A percentile compares a stretch with the other conserved stretches of the same genome.
These are phyloP conservation scores for Chaetothyriales sp. DNA, from an alignment of 2,329 filamentous ascomycete species.

Conservation along the genomic window DNA sequence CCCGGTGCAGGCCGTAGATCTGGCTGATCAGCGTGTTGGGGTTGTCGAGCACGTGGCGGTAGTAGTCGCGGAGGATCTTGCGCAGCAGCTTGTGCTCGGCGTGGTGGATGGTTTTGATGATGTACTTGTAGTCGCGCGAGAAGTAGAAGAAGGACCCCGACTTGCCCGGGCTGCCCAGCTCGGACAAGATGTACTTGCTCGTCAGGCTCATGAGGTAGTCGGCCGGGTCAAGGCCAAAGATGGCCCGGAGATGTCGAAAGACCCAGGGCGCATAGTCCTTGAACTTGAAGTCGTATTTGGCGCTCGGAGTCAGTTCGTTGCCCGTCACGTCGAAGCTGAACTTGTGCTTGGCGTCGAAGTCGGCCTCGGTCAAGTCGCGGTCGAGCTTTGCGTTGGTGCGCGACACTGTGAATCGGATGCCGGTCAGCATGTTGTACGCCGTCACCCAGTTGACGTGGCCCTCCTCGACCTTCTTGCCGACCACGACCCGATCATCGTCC, in stretches of 20 bases:
- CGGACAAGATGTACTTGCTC: slow-evolving; percentile 95
- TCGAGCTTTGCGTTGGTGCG: slow-evolving; percentile 95
- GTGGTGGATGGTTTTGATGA: slow-evolving; percentile 99
- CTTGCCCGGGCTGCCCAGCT: slow-evolving; percentile 92
- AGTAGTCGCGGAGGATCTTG: slow-evolving; percentile 64
- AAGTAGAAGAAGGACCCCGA: slow-evolving; percentile 99
- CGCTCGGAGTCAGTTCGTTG: slow-evolving; percentile 91
- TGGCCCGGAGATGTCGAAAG: slow-evolving; percentile 76
- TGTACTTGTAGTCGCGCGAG: slow-evolving; percentile 98
- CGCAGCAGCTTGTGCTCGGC: slow-evolving; percentile 49
- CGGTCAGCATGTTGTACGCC: slow-evolving; percentile 98
- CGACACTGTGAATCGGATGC: slow-evolving; percentile 92
- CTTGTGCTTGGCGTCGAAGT: slow-evolving; percentile 91
- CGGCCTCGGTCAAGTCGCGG: slow-evolving; percentile 72
- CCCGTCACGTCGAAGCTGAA: slow-evolving; percentile 98
- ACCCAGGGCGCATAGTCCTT: slow-evolving; percentile 99
- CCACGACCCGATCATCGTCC: slow-evolving; percentile 76
- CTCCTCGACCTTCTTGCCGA: slow-evolving; percentile 95
- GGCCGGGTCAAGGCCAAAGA: slow-evolving; percentile 84
- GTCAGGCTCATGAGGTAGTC: slow-evolving; percentile 98
- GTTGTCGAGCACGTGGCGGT: slow-evolving; percentile 80
- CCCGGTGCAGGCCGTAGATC: slow-evolving; percentile 91
- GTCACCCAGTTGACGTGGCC: slow-evolving; percentile 95
- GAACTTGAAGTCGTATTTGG: slow-evolving; percentile 99
- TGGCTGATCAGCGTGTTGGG: slow-evolving; percentile 95